These are phyloP conservation scores for Avena atlantica DNA, from an alignment of 176 grass and related monocot genomes.

Conservation along the genomic window DNA sequence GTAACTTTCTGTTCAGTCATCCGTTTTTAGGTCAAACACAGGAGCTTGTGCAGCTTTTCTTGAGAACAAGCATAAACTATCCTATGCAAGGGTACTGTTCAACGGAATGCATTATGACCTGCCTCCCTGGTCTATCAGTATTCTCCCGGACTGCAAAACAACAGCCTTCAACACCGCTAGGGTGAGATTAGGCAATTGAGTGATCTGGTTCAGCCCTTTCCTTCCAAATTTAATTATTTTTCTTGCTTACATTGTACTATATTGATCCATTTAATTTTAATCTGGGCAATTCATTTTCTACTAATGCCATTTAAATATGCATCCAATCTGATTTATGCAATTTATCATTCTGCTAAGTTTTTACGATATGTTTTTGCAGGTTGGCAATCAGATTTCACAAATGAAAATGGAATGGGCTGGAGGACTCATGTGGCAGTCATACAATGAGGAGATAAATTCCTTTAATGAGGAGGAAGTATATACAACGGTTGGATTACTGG, in stretches of 20 bases:
- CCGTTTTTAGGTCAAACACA: constrained; percentile 75
- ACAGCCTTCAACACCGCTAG: constrained; percentile 91
- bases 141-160: constrained; percentile 97
- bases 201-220: constrained; percentile 2
- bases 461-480: constrained; percentile 66
- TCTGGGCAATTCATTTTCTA: constrained; percentile 11
- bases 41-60: constrained; percentile 92
- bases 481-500: constrained; percentile 77
- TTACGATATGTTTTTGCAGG: constrained; percentile 50
- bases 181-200: constrained; percentile 56
- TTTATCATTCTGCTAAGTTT: constrained; percentile 15
- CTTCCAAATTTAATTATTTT: constrained; percentile 25
- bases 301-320: background rate
- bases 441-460: constrained; percentile 81
- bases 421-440: constrained; percentile 82
- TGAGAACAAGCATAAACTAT: constrained; percentile 76
- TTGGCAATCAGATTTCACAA: constrained; percentile 81
- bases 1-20: constrained; percentile 64
- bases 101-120: constrained; percentile 89
- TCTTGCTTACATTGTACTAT: constrained; percentile 22
- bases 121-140: constrained; percentile 95
- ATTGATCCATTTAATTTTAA: constrained; percentile 26
- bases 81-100: constrained; percentile 81
- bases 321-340: background rate
- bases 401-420: constrained; percentile 91